Evolutionary conservation across 169 alveolate species (phyloP).

Genomic region (Plasmodium adleri): DNA sequence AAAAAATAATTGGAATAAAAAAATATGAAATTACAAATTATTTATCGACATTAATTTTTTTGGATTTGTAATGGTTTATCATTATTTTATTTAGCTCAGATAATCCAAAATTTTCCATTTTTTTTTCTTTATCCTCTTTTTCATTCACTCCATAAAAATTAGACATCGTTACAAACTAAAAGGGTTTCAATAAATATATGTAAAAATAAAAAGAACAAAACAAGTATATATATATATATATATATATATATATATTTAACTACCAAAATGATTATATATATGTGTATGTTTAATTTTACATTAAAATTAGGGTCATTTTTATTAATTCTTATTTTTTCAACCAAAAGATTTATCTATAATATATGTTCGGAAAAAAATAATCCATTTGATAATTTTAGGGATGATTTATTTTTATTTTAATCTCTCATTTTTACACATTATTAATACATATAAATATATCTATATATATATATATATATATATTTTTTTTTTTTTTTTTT

Average conservation of each 20-base stretch:
- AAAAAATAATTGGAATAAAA: conserved; percentile 3
- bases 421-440: no score
- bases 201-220: neutral
- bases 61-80: conserved; percentile 72
- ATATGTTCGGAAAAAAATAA: no score
- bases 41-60: conserved; percentile 59
- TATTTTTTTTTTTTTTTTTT: neutral
- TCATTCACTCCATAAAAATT: conserved; percentile 46
- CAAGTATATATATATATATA: neutral
- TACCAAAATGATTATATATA: neutral
- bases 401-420: no score
- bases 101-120: conserved; percentile 68
- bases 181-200: neutral
- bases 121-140: conserved; percentile 9
- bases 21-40: conserved; percentile 10
- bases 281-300: conserved; percentile 16
- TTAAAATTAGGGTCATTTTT: conserved; percentile 57
- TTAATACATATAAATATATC: no score
- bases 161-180: conserved; percentile 56
- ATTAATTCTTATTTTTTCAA: conserved; percentile 25
- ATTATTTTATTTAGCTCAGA: conserved; percentile 72
- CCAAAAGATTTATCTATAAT: conserved; percentile 40
- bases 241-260: conserved; percentile 3
- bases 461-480: no score
- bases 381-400: no score